Conservation (phyloP, 2,329 filamentous ascomycete genomes). For the Clarireedia sp. region DNA sequence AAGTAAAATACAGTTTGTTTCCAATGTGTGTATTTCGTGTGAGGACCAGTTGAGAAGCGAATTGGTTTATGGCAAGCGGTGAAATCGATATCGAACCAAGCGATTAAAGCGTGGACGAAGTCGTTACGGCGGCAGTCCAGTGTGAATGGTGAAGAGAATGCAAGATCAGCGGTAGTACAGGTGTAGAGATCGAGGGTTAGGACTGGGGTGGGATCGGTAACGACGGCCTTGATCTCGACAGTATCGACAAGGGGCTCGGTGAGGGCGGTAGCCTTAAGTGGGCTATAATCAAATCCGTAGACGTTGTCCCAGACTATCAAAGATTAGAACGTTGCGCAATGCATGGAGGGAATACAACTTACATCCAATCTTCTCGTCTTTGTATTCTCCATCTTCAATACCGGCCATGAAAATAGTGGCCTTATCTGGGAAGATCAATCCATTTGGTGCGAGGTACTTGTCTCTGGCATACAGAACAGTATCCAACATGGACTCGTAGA, state of each 20-base stretch:
- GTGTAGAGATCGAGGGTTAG: conserved; percentile 91
- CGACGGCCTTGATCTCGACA: conserved; percentile 93
- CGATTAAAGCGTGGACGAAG: conserved; percentile 91
- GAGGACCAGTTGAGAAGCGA: conserved; percentile 90
- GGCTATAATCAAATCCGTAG: conserved; percentile 94
- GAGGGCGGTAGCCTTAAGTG: conserved; percentile 86
- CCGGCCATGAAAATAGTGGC: conserved; percentile 94
- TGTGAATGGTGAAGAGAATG: conserved; percentile 72
- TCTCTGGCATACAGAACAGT: conserved; percentile 95
- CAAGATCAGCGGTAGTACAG: conserved; percentile 72
- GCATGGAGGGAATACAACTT: conserved; percentile 33
- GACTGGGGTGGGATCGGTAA: conserved; percentile 80
- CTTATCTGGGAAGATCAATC: conserved; percentile 97
- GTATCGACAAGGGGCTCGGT: conserved; percentile 96
- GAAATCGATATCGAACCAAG: conserved; percentile 99
- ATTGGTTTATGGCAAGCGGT: conserved; percentile 97
- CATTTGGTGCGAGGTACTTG: conserved; percentile 77
- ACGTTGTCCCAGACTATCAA: conserved; percentile 96
- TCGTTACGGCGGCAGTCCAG: conserved; percentile 77
- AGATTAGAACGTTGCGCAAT: not conserved
- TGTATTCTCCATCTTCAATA: conserved; percentile 98
- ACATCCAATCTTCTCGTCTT: conserved; percentile 99
- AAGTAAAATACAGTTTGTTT: conserved; percentile 99
- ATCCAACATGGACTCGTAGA: conserved; percentile 99
- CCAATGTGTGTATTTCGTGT: conserved; percentile 99